Percentiles rank a stretch among this genome's conserved stretches.
phyloP scores from a whole-genome alignment of 2,329 filamentous ascomycete genomes.

The Hymenoscyphus infarciens region DNA sequence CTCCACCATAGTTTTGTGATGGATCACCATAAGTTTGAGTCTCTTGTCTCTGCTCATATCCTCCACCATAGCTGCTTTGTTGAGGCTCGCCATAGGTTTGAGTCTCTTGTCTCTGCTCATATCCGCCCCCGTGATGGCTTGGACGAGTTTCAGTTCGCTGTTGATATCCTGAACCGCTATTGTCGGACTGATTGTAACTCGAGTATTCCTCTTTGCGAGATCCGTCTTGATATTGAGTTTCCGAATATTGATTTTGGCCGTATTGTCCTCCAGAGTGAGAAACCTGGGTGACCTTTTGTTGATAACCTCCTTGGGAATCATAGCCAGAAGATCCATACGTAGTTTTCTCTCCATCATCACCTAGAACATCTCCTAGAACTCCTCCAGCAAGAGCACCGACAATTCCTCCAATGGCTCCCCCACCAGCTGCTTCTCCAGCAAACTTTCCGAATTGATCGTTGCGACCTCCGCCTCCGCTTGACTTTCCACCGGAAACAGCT shows the following conservation, averaged over 20 bases:
- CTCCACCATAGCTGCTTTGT: conserved; percentile 31
- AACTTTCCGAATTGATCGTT: conserved; percentile 32
- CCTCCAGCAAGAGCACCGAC: conserved; percentile 66
- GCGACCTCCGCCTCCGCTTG: conserved; percentile 28
- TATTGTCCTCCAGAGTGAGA: conserved; percentile 44
- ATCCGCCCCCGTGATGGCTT: conserved; percentile 48
- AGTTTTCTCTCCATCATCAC: conserved; percentile 48
- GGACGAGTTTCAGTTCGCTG: conserved; percentile 53
- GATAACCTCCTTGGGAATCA: conserved; percentile 58
- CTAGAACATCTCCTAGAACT: conserved; percentile 60
- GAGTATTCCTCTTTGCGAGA: conserved; percentile 57
- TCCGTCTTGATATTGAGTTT: conserved; percentile 56
- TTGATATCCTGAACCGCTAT: conserved; percentile 52
- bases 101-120: conserved; percentile 56
- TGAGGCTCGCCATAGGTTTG: conserved; percentile 40
- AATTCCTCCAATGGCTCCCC: conserved; percentile 65
- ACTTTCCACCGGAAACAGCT: conserved; percentile 35
- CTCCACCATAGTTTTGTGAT: conserved; percentile 27
- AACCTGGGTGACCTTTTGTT: conserved; percentile 58
- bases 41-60: conserved; percentile 58
- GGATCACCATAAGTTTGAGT: conserved; percentile 42
- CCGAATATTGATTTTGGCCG: conserved; percentile 37
- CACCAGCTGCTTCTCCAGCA: conserved; percentile 57
- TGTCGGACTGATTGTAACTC: conserved; percentile 50
- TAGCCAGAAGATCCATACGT: conserved; percentile 51